Base-by-base conservation (phyloP, 106 monocot genomes). In the Apostasia shenzhenica region DNA sequence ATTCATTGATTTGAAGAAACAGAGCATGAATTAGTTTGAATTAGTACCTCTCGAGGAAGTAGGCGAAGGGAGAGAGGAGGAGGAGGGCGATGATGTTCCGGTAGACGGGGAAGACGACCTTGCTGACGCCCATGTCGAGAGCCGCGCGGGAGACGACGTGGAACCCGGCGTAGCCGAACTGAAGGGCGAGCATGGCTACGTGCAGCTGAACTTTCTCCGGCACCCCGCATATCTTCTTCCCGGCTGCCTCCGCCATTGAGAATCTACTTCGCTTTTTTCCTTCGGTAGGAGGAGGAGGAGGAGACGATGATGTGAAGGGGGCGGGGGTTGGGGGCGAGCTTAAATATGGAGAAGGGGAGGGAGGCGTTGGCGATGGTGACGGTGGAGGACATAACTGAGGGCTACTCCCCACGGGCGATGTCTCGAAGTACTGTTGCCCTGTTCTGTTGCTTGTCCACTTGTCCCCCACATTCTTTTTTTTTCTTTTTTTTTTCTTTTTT, bases 111-210 rank as follows among this genome's bases (percentile, higher is more conserved):
- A 80, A 88, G 56, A 88, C 91, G 11, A 88, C 48, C 67, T 87
- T 88, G 78, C 91, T 88, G 49, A 88, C 79, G 56, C 91, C 91
- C 87, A 91, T 91, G 61, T 91, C 84, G 47, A 91, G 85, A 10
- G 91, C 91, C 6, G 80, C 80, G 26, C 91, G 65, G 3, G 87
- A 88, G 7, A 91, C 91, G 8, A 91, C 59, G 63, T 88, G 91
- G 76, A 91, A 91, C 9, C 91, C 87, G 7, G 91, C 91, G 58
- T 85, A 85, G 47, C 87, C 82, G 48, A 87, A 84, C 87, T 91
- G 87, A 63, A 91, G 73, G 13, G 76, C 68, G 52, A 91, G 68
- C 87, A 91, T 87, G 62, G 84, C 87, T 11, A 68, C 75, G 52
- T 85, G 82, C 81, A 91, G 82, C 75, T 87, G 87, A 66, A 72